These are phyloP conservation scores for Fraxinus floribunda DNA, from an alignment of 305 asterid genomes.

Conservation along the genomic window DNA sequence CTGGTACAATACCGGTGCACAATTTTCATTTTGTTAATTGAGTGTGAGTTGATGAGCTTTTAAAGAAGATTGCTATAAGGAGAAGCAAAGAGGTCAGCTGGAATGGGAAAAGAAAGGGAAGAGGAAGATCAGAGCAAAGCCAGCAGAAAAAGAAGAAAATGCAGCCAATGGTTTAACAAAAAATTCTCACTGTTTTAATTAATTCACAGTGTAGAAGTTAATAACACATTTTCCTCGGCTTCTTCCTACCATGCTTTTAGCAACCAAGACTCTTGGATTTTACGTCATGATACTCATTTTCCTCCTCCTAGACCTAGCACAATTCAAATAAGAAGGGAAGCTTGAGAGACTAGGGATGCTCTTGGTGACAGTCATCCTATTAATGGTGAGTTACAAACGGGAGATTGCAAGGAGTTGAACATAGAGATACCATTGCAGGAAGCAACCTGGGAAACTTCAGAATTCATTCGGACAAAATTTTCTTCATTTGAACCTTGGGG, in stretches of 20 bases:
- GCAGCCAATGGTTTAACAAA: not conserved
- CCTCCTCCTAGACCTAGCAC: too few relatives aligned
- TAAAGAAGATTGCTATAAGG: not conserved
- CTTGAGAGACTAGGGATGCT: not conserved
- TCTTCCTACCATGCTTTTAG: not conserved
- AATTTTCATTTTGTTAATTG: not conserved
- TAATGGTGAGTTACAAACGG: not conserved
- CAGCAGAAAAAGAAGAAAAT: not conserved
- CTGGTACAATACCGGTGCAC: not conserved
- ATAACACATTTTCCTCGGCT: not conserved
- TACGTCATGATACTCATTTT: too few relatives aligned
- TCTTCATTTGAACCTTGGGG: not conserved
- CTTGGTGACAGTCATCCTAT: not conserved
- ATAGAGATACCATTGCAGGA: not conserved
- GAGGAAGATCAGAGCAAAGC: not conserved
- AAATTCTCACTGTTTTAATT: not conserved
- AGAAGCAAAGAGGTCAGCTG: not conserved
- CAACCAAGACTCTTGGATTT: too few relatives aligned
- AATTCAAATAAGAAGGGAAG: not conserved
- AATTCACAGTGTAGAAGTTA: not conserved
- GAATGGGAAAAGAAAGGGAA: not conserved
- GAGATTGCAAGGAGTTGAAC: not conserved
- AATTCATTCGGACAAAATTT: too few relatives aligned
- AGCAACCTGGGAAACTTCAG: not conserved
- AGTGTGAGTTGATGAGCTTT: not conserved